Evolutionary conservation across 805 yeast species (phyloP).

Genomic region (Candida germanica): DNA sequence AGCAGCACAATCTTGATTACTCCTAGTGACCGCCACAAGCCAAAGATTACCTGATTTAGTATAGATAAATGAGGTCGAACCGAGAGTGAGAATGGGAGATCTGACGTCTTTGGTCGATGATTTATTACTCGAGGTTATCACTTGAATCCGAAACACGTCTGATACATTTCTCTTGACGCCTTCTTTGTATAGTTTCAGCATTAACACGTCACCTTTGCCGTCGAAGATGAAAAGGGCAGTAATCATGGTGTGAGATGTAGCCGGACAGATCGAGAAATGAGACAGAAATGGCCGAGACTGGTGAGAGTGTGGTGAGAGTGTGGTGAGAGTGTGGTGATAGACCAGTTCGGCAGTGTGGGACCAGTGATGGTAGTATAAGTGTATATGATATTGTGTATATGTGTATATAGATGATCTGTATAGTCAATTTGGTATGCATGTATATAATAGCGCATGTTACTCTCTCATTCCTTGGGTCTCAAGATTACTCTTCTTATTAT

Average conservation of each 20-base stretch:
- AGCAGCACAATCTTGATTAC: slow-evolving; percentile 79
- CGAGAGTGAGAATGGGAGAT: slow-evolving; percentile 65
- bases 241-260: slow-evolving; percentile 69
- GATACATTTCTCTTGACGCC: slow-evolving; percentile 76
- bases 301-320: no score
- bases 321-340: no score
- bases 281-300: no score
- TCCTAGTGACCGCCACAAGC: slow-evolving; percentile 85
- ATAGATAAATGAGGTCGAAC: slow-evolving; percentile 88
- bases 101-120: slow-evolving; percentile 19
- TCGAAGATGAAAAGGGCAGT: slow-evolving; percentile 79
- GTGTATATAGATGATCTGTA: no score
- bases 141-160: slow-evolving; percentile 91
- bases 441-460: no score
- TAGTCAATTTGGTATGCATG: no score
- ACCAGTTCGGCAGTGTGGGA: no score
- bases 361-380: no score
- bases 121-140: slow-evolving; percentile 54
- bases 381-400: no score
- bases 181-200: slow-evolving; percentile 69
- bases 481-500: slow-evolving; percentile 41
- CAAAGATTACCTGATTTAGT: slow-evolving; percentile 62
- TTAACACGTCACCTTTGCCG: slow-evolving; percentile 76
- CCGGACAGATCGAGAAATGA: no score
- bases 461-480: slow-evolving; percentile 3